Percentiles rank a stretch among this genome's conserved stretches.
phyloP scores from a whole-genome alignment of 208 protist species.

The Wallacemonas rigidus region DNA sequence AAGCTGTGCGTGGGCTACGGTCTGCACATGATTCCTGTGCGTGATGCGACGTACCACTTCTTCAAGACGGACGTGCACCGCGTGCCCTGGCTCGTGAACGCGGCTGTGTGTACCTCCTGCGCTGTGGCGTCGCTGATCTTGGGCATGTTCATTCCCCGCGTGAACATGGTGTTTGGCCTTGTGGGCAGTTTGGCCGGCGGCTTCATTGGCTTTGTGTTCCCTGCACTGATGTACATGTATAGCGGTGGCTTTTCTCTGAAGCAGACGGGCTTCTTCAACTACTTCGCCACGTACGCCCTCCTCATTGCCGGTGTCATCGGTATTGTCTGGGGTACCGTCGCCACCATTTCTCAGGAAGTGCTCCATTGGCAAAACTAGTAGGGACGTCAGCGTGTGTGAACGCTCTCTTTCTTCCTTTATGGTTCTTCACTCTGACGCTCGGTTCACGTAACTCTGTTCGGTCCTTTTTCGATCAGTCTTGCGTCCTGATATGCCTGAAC shows the following conservation, averaged over 20 bases:
- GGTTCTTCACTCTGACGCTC: too few species aligned
- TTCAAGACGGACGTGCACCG: constrained; percentile 35
- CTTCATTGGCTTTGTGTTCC: constrained; percentile 77
- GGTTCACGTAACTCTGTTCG: too few species aligned
- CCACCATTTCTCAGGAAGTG: constrained; percentile 47
- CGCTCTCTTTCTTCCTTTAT: neutral
- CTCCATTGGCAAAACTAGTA: neutral
- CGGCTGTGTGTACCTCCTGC: constrained; percentile 35
- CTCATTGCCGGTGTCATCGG: constrained; percentile 72
- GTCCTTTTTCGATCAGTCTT: too few species aligned
- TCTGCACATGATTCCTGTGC: constrained; percentile 64
- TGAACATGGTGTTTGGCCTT: constrained; percentile 73
- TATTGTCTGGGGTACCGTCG: constrained; percentile 60
- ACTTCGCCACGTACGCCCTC: constrained; percentile 57
- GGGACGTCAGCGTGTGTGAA: neutral
- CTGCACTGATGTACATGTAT: constrained; percentile 75
- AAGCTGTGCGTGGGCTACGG: constrained; percentile 75
- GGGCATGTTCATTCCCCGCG: constrained; percentile 73
- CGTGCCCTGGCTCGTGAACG: constrained; percentile 57
- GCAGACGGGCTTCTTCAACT: constrained; percentile 49
- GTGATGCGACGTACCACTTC: constrained; percentile 68
- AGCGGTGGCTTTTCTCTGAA: constrained; percentile 42
- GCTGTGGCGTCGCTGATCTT: constrained; percentile 41
- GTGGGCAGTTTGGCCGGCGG: constrained; percentile 68
- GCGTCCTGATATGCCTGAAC: too few species aligned